Base-by-base conservation (phyloP, 2,329 filamentous ascomycete species). In the Rhynchosporium graminicola region DNA sequence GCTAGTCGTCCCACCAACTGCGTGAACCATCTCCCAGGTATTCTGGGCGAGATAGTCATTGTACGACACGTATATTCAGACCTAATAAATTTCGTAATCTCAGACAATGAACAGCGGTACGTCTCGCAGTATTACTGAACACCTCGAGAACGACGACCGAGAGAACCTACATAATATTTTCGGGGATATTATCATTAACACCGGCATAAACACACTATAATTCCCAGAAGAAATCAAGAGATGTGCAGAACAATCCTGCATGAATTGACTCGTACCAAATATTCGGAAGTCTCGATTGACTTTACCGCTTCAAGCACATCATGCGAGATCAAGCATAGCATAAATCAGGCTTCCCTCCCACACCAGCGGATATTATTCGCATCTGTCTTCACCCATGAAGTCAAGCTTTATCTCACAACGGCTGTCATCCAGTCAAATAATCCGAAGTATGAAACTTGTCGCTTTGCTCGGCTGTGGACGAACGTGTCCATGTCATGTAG, bases 341-440 rank as follows among this genome's bases (percentile, higher is more conserved):
- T 29, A 42, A 20, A 12, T 43, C 36, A 55, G 29, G 13, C 51
- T 29, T n/a, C 51, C 51, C 10, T 12, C 15, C 4, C 42, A 43
- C 42, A 6, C 42, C 42, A 43, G 20, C 20, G 20, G 20, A 20
- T 20, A 43, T 13, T n/a, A 43, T 15, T 43, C 13, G 7, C 15
- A n/a, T 12, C 42, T 43, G n/a, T 12, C 36, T 40, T 42, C 33
- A 28, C 15, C 33, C 15, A n/a, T 38, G 33, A 54, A 51, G 28
- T 20, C 51, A 36, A 55, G 43, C 36, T 10, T 20, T 26, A 55
- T 29, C 51, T 55, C 42, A 55, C 51, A 55, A 55, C 51, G 51
- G 51, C 51, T 55, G 51, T 43, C 51, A 55, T 28, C 51, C 51
- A 55, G 36, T 55, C 51, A 38, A 55, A 55, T 20, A 36, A 55